These are phyloP conservation scores for Metrosideros polymorpha DNA, from an alignment of 441 rosid species.

Conservation along the genomic window DNA sequence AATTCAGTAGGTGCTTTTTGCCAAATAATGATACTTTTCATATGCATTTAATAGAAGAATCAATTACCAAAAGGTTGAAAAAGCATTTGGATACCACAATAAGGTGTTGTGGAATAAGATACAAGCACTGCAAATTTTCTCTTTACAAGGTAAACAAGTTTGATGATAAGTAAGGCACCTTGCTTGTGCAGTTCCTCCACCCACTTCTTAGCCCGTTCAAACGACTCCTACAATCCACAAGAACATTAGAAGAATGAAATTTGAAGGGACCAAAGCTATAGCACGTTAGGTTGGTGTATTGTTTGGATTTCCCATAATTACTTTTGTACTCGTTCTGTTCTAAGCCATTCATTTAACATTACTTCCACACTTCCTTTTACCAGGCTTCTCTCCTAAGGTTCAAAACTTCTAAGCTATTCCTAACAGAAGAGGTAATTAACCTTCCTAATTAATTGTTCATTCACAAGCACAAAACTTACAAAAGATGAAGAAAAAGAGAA, in stretches of 20 bases:
- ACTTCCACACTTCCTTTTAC: not conserved
- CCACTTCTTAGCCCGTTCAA: slow-evolving; percentile 45
- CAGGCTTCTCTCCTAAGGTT: not conserved
- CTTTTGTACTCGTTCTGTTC: not conserved
- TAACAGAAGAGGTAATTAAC: not conserved
- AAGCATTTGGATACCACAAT: not conserved
- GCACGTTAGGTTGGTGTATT: not conserved
- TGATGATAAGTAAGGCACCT: slow-evolving; percentile 11
- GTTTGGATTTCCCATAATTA: not conserved
- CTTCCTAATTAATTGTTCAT: not conserved
- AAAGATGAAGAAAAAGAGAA: not conserved
- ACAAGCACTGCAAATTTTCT: not conserved
- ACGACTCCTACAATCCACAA: slow-evolving; percentile 23
- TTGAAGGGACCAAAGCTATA: not conserved
- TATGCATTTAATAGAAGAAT: not conserved
- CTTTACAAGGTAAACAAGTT: not conserved
- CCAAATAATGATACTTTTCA: not conserved
- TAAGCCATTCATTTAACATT: not conserved
- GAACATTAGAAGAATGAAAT: not conserved
- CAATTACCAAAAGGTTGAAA: not conserved
- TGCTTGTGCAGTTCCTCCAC: slow-evolving; percentile 43
- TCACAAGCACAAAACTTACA: not conserved
- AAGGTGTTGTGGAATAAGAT: not conserved
- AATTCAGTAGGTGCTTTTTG: not conserved
- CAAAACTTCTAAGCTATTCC: not conserved